Percentiles rank a stretch among this genome's conserved stretches.
Evolutionary conservation across 257 asterid species (phyloP).

Genomic region (Gardenia jasminoides): DNA sequence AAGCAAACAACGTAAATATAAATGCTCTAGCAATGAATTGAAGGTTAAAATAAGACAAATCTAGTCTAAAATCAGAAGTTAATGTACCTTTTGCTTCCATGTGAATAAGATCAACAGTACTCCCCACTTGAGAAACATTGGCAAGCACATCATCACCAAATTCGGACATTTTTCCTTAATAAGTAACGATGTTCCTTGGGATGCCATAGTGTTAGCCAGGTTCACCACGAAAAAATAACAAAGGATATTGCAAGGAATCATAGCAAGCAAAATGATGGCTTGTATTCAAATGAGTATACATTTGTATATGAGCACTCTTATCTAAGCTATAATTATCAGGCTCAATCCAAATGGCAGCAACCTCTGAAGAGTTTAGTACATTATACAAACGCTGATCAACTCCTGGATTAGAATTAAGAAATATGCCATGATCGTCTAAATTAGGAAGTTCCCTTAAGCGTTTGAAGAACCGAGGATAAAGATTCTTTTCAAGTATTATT

Average conservation of each 20-base stretch:
- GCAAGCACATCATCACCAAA: too few relatives aligned
- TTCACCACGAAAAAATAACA: not conserved
- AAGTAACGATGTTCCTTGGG: too few relatives aligned
- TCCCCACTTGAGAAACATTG: too few relatives aligned
- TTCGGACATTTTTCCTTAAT: not conserved
- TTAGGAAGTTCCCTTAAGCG: too few relatives aligned
- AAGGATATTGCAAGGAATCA: not conserved
- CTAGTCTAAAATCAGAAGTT: too few relatives aligned
- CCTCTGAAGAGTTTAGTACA: not conserved
- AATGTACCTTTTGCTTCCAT: too few relatives aligned
- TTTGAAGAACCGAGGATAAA: not conserved
- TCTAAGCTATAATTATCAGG: too few relatives aligned
- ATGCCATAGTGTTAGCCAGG: not conserved
- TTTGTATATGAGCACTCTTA: not conserved
- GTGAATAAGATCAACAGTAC: too few relatives aligned
- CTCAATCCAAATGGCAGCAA: not conserved
- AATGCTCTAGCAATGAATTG: too few relatives aligned
- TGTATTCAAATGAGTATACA: not conserved
- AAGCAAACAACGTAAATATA: too few relatives aligned
- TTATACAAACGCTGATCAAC: not conserved
- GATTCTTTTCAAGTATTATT: not conserved
- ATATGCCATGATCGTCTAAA: not conserved
- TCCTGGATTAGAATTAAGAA: not conserved
- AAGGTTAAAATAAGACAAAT: too few relatives aligned
- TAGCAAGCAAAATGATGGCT: not conserved